Conservation (phyloP, 257 asterid genomes). For the Osmanthus fragrans region DNA sequence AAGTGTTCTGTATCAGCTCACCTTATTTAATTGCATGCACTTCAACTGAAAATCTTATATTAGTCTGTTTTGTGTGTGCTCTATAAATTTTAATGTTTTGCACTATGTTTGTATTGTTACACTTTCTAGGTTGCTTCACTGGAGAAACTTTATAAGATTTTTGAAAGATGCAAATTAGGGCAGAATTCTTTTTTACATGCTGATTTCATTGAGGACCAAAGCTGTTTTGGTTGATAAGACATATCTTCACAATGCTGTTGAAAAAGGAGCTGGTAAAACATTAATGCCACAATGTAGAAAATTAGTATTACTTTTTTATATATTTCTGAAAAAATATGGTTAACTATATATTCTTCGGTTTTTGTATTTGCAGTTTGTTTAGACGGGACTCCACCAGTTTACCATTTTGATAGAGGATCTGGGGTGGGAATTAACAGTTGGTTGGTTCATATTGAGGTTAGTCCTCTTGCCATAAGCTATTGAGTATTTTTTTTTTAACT, state of each 20-base stretch:
- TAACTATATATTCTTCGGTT: not conserved
- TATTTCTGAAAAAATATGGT: not conserved
- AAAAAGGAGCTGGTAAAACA: too few species aligned
- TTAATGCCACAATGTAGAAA: too few species aligned
- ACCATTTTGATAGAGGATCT: conserved; percentile 55
- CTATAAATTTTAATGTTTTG: not conserved
- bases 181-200: not conserved
- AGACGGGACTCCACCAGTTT: conserved; percentile 86
- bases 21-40: not conserved
- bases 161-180: conserved; percentile 70
- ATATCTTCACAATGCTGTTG: too few species aligned
- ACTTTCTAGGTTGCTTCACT: conserved; percentile 77
- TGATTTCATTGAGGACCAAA: too few species aligned
- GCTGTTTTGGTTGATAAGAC: too few species aligned
- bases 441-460: conserved; percentile 71
- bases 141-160: conserved; percentile 88
- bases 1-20: not conserved
- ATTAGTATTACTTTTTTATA: not conserved
- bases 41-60: not conserved
- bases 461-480: not conserved
- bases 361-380: conserved; percentile 54
- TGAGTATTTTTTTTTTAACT: not conserved
- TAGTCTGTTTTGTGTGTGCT: not conserved
- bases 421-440: conserved; percentile 64
- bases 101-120: not conserved